Conservation (phyloP, 208 protist species). For the Acanthamoeba sp. region DNA sequence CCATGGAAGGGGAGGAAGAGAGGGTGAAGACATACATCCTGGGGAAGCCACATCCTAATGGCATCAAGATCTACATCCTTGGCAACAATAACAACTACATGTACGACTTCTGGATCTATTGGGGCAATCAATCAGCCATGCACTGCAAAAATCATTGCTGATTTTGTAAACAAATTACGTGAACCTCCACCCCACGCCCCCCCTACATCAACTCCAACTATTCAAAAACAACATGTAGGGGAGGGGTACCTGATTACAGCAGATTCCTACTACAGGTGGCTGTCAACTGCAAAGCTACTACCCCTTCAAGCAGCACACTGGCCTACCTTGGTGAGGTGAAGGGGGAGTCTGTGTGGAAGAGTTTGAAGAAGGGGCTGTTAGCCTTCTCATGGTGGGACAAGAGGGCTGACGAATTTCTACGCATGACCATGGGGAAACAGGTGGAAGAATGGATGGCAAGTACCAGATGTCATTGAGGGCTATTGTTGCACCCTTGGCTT, state of each 20-base stretch:
- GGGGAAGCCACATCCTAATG: neutral
- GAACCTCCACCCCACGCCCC: neutral
- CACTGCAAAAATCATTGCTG: neutral
- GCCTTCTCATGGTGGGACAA: neutral
- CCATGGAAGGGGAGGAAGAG: constrained; percentile 14
- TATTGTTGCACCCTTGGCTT: neutral
- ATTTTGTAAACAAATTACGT: neutral
- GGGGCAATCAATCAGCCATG: neutral
- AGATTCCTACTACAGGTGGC: neutral
- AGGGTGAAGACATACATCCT: neutral
- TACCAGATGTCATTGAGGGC: neutral
- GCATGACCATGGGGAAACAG: neutral
- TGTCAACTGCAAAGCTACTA: neutral
- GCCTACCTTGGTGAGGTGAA: neutral
- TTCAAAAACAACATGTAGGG: neutral
- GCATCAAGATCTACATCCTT: constrained; percentile 26
- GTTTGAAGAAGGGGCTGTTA: neutral
- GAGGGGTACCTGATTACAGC: neutral
- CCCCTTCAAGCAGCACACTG: neutral
- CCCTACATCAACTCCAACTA: neutral
- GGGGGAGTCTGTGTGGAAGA: neutral
- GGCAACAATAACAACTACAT: neutral
- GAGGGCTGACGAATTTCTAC: neutral
- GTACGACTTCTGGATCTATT: constrained; percentile 13
- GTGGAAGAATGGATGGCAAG: neutral